Base-by-base conservation (phyloP, 495 filamentous ascomycete species). In the Monascus purpureus region DNA sequence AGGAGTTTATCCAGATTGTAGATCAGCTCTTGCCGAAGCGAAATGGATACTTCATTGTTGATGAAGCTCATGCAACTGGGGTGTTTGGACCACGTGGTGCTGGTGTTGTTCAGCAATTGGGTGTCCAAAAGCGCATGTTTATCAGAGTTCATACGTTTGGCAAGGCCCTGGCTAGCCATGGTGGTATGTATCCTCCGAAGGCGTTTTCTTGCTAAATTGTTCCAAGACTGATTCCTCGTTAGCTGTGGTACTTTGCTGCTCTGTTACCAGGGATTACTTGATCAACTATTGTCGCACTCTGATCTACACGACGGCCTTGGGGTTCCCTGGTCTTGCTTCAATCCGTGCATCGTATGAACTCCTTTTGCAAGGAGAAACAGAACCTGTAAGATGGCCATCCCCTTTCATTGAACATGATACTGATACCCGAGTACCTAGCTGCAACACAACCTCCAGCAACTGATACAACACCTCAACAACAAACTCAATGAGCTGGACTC, bases 61-160 rank as follows among this genome's bases (percentile, higher is more conserved):
- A 90, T 38, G 82, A 90, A 51, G 82, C 82, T 2, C 82, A 90
- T 50, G 68, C 73, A 0, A 78, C 74, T 6, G 82, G 82, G 1
- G 59, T 79, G 0, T 63, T 75, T 34, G 82, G 82, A 0, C 53
- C 59, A 0, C 38, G 59, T 0, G 82, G 82, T 0, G 58, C 70
- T 1, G 82, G 82, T 0, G 52, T 83, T 3, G 80, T 86, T 0
- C 73, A 71, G 45, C 59, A 68, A 17, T 50, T 81, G 9, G 77
- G 72, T 0, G 41, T 86, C n/a, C 72, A 86, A 45, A 46, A 72
- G 8, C 55, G 61, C 14, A 63, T 86, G 24, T 78, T 77, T 56
- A 71, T 80, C 3, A 50, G 82, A 14, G 59, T 84, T 8, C 68
- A 84, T 48, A 82, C 78, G 1, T 86, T 83, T 59, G 80, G 82